These are phyloP conservation scores for Puccinia polysora DNA, from an alignment of 1,284 basidiomycete genomes.

Conservation along the genomic window DNA sequence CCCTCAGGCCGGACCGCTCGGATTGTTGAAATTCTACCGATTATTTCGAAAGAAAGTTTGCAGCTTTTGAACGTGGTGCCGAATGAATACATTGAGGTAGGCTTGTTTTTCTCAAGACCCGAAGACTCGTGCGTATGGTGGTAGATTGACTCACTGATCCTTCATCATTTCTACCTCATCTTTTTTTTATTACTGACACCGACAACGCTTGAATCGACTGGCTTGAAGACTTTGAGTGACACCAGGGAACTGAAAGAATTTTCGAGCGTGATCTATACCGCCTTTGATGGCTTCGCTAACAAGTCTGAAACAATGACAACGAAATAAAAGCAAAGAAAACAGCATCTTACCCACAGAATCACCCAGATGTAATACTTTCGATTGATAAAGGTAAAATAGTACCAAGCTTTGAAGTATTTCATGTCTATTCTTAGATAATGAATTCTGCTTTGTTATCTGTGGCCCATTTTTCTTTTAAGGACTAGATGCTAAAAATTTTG, in stretches of 20 bases:
- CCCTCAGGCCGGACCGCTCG: not conserved
- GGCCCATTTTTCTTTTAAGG: too few relatives aligned
- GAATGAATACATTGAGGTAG: conserved; percentile 32
- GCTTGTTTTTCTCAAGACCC: not conserved
- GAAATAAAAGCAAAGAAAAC: too few relatives aligned
- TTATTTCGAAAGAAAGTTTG: conserved; percentile 30
- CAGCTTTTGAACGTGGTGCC: conserved; percentile 7
- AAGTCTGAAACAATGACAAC: too few relatives aligned
- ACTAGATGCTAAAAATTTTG: too few relatives aligned
- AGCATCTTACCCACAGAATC: too few relatives aligned
- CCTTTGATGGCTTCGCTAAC: conserved; percentile 15
- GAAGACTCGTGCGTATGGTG: not conserved
- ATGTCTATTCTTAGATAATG: too few relatives aligned
- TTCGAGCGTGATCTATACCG: conserved; percentile 40
- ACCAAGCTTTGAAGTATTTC: too few relatives aligned
- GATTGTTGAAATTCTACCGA: conserved; percentile 13
- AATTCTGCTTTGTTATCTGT: too few relatives aligned
- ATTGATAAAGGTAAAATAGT: too few relatives aligned
- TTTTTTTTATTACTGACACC: conserved; percentile 2
- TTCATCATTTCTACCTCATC: too few relatives aligned
- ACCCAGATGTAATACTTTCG: too few relatives aligned
- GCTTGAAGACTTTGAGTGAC: conserved; percentile 3
- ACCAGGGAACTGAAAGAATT: conserved; percentile 22
- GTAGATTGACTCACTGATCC: not conserved
- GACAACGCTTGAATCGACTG: too few relatives aligned